These are phyloP conservation scores for Cryptococcus amylolentus DNA, from an alignment of 1,284 basidiomycete species.

Conservation along the genomic window DNA sequence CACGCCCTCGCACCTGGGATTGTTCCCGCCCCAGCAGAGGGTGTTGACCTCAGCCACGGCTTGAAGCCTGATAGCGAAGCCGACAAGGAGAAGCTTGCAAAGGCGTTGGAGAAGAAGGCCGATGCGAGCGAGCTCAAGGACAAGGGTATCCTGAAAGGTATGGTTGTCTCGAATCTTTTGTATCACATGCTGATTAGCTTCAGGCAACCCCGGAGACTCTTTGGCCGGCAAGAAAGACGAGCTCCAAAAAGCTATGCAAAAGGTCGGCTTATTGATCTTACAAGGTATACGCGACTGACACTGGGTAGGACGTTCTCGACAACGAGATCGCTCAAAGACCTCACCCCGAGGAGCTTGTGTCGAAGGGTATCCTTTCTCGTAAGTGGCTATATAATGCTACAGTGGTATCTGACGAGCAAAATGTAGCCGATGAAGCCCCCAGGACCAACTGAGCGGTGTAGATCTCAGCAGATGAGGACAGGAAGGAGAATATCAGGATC, in stretches of 20 bases:
- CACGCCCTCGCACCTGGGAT: constrained; percentile 33
- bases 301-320: constrained; percentile 62
- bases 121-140: constrained; percentile 65
- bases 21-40: constrained; percentile 28
- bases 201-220: constrained; percentile 56
- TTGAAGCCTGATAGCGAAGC: constrained; percentile 34
- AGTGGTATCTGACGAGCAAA: not conserved
- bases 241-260: constrained; percentile 64
- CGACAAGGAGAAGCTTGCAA: constrained; percentile 56
- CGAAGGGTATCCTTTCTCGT: constrained; percentile 66
- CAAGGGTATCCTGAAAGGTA: constrained; percentile 72
- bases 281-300: not conserved
- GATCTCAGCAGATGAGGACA: too few species aligned
- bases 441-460: not conserved
- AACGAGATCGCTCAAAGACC: constrained; percentile 64
- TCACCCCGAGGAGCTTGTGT: constrained; percentile 64
- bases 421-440: constrained; percentile 26
- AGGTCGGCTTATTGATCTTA: constrained; percentile 49
- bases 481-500: too few species aligned
- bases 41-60: constrained; percentile 38
- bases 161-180: constrained; percentile 13
- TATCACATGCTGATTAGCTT: not conserved
- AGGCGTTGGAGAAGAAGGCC: constrained; percentile 58
- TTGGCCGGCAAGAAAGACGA: constrained; percentile 67
- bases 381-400: constrained; percentile 21